Base-by-base conservation (phyloP, 345 rosid species). In the Citrus cavaleriei region DNA sequence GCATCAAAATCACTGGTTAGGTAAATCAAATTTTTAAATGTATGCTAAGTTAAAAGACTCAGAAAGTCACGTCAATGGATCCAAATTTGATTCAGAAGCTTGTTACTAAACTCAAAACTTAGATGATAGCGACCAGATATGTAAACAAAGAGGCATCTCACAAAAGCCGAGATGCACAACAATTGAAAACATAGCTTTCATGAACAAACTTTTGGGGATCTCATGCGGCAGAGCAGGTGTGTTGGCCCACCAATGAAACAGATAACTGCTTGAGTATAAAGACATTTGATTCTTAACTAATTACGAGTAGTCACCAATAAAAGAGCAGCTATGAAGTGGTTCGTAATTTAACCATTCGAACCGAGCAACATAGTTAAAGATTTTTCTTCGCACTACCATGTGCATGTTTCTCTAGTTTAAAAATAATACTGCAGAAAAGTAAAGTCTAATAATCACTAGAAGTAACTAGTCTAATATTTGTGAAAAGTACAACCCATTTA, bases 141-240 rank as follows among this genome's bases (percentile, higher is more conserved):
- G 1, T 2, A 64, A 76, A 42, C 55, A 55, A 75, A 38, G 54
- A 38, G 6, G 57, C 67, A 60, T 61, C 37, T 60, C 35, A 3
- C 35, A 59, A 38, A 73, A 38, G 68, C 57, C n/a, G 66, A 74
- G 27, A 19, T 61, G 68, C 77, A 40, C n/a, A 61, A 40, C 58
- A 38, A 61, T 21, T 37, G 58, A 40, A 8, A 7, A 60, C 27
- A 57, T 13, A 71, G 7, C 37, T 51, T 7, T 68, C 24, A 28
- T 8, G 32, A 27, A 68, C 10, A 68, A 38, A 5, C 5, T 68
- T 19, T 6, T 37, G 28, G 7, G 19, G 30, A 8, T n/a, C 22
- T 38, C 12, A 35, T 37, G 35, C 24, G 24, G 76, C 7, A 13
- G n/a, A 35, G 67, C 14, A n/a, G 28, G 24, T 35, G 27, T 59